Conservation (phyloP, 2,329 filamentous ascomycete genomes). For the Scedosporium apiospermum region DNA sequence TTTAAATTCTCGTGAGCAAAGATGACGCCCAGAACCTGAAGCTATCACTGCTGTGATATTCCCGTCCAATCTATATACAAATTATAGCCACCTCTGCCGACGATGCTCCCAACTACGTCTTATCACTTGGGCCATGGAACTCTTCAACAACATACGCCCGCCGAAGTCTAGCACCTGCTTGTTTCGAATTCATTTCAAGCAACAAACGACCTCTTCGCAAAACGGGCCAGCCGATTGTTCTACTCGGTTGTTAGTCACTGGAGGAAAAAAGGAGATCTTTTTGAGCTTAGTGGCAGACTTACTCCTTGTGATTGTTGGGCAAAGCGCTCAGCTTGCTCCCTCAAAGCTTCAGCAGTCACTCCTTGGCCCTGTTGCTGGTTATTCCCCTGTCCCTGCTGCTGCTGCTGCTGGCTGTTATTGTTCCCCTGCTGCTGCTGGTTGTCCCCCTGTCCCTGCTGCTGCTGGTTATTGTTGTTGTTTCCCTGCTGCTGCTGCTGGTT, state of each 20-base stretch:
- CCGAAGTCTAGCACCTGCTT: background rate
- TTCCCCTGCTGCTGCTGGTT: background rate
- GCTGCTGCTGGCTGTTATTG: background rate
- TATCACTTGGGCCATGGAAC: background rate
- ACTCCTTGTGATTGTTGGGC: constrained; percentile 1
- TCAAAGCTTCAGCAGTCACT: background rate
- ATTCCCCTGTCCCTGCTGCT: background rate
- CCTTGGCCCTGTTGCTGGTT: background rate
- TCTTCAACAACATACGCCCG: background rate
- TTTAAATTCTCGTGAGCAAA: background rate
- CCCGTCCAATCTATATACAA: background rate
- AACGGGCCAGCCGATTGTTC: background rate
- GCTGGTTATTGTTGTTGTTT: constrained; percentile 10
- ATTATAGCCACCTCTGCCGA: background rate
- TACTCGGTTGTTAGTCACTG: background rate
- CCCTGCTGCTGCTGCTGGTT: constrained; percentile 7
- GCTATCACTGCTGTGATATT: background rate
- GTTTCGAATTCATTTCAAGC: background rate
- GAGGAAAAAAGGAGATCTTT: background rate
- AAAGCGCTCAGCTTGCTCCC: constrained; percentile 1
- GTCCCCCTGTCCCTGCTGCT: constrained; percentile 8
- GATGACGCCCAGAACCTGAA: background rate
- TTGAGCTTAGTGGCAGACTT: background rate
- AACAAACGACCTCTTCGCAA: background rate
- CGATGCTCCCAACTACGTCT: background rate